Evolutionary conservation across 106 monocot genomes (phyloP).

Genomic region (Vanilla planifolia): DNA sequence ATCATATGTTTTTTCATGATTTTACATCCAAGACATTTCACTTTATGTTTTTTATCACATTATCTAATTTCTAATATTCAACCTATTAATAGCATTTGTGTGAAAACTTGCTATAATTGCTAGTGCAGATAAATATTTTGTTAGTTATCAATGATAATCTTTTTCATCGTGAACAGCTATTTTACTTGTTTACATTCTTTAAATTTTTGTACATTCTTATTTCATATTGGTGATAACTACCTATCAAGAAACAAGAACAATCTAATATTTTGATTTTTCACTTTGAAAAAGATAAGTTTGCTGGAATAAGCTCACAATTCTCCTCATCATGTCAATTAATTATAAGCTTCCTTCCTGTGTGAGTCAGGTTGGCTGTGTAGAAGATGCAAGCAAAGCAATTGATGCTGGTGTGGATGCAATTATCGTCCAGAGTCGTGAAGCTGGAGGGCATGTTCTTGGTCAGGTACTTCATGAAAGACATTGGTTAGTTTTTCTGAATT

Average conservation of each 20-base stretch:
- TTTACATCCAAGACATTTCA: too few species aligned
- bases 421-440: constrained; percentile 77
- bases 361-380: constrained; percentile 51
- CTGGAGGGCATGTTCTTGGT: constrained; percentile 71
- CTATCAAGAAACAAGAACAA: not conserved
- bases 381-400: constrained; percentile 63
- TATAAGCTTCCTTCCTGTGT: not conserved
- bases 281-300: not conserved
- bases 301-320: not conserved
- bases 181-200: too few species aligned
- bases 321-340: not conserved
- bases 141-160: too few species aligned
- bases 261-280: not conserved
- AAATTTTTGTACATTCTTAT: too few species aligned
- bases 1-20: too few species aligned
- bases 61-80: too few species aligned
- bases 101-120: too few species aligned
- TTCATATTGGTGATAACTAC: not conserved
- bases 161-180: too few species aligned
- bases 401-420: constrained; percentile 74
- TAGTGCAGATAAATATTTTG: too few species aligned
- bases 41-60: too few species aligned
- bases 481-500: too few species aligned
- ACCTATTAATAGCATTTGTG: too few species aligned
- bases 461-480: constrained; percentile 55